Evolutionary conservation across 2,329 filamentous ascomycete species (phyloP), one percentile per base, ranked within the genome.

Genomic region (Phialophora tarda): DNA sequence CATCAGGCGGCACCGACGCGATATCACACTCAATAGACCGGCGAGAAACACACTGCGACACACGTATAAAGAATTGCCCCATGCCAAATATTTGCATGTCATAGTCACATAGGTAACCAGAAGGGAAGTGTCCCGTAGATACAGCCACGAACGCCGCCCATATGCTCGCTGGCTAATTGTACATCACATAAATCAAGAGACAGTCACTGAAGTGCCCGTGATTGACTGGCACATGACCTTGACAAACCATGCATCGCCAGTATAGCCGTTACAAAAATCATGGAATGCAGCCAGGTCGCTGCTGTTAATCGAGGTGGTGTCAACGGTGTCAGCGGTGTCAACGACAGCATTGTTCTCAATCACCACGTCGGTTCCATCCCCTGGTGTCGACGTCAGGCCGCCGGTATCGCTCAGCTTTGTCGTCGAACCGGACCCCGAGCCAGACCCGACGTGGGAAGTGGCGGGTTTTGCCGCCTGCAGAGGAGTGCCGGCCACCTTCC

Each of bases 101-200:
- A 53, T 17, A 53, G 48, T 53, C 26, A 53, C 21, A 8, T 8
- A 12, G 23, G 17, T 8, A n/a, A 44, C 17, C 38, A 44, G 38
- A 44, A n/a, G 5, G 7, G 38, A 44, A 17, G 7, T 5, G 7
- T 41, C 34, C 51, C 21, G 38, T 41, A 54, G 12, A 11, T 12
- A 5, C 59, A 32, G 6, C 14, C 38, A n/a, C 5, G 23, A 53
- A 61, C 59, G 12, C 59, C 59, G 26, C 30, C 48, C 56, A 63
- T 5, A 68, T 68, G 66, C 66, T 47, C 63, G 66, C 66, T 68
- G 50, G 63, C 66, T 66, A 62, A 61, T 11, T 48, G n/a, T 11
- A 61, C 24, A 65, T n/a, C 24, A n/a, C 11, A 34, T 21, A 24
- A 34, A 44, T 28, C 53, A 17, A 44, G n/a, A 55, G 10, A 4